Conservation (phyloP, 2,329 filamentous ascomycete species). For the Ceratocystis destructans region DNA sequence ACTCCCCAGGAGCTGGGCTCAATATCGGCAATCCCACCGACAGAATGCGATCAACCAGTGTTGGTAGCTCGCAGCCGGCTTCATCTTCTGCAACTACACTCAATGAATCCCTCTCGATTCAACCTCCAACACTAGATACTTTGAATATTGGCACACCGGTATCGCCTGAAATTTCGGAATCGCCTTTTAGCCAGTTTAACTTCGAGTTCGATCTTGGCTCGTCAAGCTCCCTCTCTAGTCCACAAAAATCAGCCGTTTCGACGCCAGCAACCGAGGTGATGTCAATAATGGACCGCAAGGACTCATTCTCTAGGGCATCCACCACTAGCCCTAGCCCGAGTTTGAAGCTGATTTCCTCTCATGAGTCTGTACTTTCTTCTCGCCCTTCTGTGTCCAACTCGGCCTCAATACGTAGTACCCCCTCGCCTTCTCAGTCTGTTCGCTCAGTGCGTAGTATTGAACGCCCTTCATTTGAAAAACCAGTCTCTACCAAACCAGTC, state of each 20-base stretch:
- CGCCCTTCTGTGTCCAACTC: constrained; percentile 13
- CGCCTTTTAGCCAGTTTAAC: constrained; percentile 18
- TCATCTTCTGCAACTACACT: background rate
- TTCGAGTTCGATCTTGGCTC: constrained; percentile 17
- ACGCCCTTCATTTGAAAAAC: constrained; percentile 17
- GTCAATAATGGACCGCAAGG: constrained; percentile 3
- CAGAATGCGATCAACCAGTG: constrained; percentile 5
- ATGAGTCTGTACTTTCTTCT: constrained; percentile 15
- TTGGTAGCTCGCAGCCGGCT: background rate
- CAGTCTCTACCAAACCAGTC: constrained; percentile 11
- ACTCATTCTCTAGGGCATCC: constrained; percentile 11
- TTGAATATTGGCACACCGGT: background rate
- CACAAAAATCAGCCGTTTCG: background rate
- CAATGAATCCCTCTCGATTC: background rate
- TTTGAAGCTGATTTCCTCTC: constrained; percentile 8
- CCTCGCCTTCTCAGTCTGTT: constrained; percentile 17
- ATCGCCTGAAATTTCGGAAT: constrained; percentile 14
- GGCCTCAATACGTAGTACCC: constrained; percentile 14
- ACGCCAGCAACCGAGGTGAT: background rate
- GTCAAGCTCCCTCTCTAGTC: background rate
- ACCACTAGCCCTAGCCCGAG: constrained; percentile 15
- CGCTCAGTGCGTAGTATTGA: constrained; percentile 16
- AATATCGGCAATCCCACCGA: background rate
- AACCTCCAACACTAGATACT: background rate
- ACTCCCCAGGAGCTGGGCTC: constrained; percentile 13